Evolutionary conservation across 805 yeast genomes (phyloP).

Genomic region (Lachancea sp.): DNA sequence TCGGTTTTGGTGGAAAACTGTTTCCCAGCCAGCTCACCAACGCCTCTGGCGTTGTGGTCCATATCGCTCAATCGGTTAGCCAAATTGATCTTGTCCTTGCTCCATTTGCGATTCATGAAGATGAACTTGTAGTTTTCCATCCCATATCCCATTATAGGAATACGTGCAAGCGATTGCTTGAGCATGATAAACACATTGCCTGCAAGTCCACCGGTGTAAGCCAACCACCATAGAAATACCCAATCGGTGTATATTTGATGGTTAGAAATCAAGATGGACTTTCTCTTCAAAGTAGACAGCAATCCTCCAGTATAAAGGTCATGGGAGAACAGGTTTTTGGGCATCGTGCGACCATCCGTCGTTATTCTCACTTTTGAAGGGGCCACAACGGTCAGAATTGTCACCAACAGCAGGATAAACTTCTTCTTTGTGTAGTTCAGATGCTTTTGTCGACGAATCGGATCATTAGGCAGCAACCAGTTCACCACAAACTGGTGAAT

Average conservation of each 20-base stretch:
- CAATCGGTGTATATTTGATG: slow-evolving; percentile 95
- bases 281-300: slow-evolving; percentile 36
- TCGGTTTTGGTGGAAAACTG: slow-evolving; percentile 21
- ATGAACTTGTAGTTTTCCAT: slow-evolving; percentile 75
- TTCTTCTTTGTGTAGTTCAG: slow-evolving; percentile 50
- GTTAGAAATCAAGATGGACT: slow-evolving; percentile 69
- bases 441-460: slow-evolving; percentile 35
- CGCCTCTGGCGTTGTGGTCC: slow-evolving; percentile 56
- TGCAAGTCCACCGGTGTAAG: slow-evolving; percentile 60
- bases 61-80: slow-evolving; percentile 47
- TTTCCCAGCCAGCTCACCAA: slow-evolving; percentile 44
- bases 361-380: slow-evolving; percentile 50
- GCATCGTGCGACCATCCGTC: slow-evolving; percentile 36
- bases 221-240: slow-evolving; percentile 83
- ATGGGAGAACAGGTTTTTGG: slow-evolving; percentile 30
- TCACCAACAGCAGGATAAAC: slow-evolving; percentile 50
- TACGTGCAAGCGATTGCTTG: slow-evolving; percentile 60
- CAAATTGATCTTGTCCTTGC: slow-evolving; percentile 56
- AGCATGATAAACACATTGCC: slow-evolving; percentile 66
- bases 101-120: slow-evolving; percentile 83
- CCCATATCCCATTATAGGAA: slow-evolving; percentile 81
- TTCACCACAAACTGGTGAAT: slow-evolving; percentile 40
- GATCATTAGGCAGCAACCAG: slow-evolving; percentile 28
- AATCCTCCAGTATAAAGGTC: slow-evolving; percentile 22
- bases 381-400: slow-evolving; percentile 44